phyloP scores from a whole-genome alignment of 169 alveolate species.

The Plasmodium vinckei region DNA sequence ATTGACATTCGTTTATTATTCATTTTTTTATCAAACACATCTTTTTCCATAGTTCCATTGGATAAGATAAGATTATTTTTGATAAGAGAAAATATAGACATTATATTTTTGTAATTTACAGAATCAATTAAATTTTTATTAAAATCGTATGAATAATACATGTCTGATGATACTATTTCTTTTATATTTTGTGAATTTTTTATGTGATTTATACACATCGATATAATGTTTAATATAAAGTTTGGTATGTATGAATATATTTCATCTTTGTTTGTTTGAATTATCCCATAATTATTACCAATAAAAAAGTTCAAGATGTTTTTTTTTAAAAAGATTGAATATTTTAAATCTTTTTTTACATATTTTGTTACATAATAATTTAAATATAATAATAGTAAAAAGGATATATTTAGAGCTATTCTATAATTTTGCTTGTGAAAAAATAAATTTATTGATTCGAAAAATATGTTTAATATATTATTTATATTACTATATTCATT shows the following conservation, averaged over 20 bases:
- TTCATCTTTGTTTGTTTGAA: conserved; percentile 38
- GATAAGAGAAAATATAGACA: conserved; percentile 57
- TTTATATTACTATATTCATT: conserved; percentile 53
- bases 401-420: conserved; percentile 53
- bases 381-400: conserved; percentile 58
- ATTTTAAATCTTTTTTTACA: conserved; percentile 42
- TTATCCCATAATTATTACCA: conserved; percentile 49
- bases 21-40: conserved; percentile 37
- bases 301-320: conserved; percentile 50
- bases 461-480: conserved; percentile 70
- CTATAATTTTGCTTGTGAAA: conserved; percentile 59
- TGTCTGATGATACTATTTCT: background rate
- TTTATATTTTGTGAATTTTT: conserved; percentile 36
- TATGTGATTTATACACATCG: conserved; percentile 56
- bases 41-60: conserved; percentile 49
- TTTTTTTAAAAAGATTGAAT: conserved; percentile 38
- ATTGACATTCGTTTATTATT: conserved; percentile 10
- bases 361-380: conserved; percentile 71
- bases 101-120: conserved; percentile 48
- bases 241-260: conserved; percentile 67
- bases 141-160: conserved; percentile 17
- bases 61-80: conserved; percentile 34
- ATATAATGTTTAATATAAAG: conserved; percentile 46
- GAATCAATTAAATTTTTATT: conserved; percentile 18
- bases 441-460: conserved; percentile 57